Percentiles rank a stretch among this genome's conserved stretches.
Evolutionary conservation across 2,329 filamentous ascomycete genomes (phyloP).

Genomic region (Botrytis fabae): DNA sequence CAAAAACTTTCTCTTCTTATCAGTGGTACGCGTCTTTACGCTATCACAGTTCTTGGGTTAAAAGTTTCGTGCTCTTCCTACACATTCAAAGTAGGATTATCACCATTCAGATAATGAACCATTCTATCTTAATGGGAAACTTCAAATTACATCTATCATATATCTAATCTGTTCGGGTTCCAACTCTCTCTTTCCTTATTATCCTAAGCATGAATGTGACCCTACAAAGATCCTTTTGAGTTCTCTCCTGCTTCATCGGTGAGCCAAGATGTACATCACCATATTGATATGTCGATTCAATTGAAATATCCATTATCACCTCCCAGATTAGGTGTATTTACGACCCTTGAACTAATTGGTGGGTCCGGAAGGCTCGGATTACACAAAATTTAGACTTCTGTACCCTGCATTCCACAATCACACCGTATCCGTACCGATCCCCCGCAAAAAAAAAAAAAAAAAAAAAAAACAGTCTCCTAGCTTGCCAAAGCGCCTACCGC

Average conservation of each 20-base stretch:
- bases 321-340: neutral
- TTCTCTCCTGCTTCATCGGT: neutral
- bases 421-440: neutral
- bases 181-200: neutral
- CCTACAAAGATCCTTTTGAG: neutral
- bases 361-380: neutral
- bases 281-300: neutral
- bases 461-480: neutral
- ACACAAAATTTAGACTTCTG: neutral
- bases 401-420: neutral
- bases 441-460: slow-evolving; percentile 8
- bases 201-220: neutral
- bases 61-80: neutral
- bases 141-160: neutral
- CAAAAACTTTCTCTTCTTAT: slow-evolving; percentile 18
- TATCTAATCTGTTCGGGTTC: neutral
- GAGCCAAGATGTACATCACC: neutral
- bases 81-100: slow-evolving; percentile 19
- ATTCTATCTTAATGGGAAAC: neutral
- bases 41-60: neutral
- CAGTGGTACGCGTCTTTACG: neutral
- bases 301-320: neutral
- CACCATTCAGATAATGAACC: neutral
- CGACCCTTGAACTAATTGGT: neutral
- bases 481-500: neutral